phyloP scores from a whole-genome alignment of 495 filamentous ascomycete genomes.

The Lasiosphaeria hispida region DNA sequence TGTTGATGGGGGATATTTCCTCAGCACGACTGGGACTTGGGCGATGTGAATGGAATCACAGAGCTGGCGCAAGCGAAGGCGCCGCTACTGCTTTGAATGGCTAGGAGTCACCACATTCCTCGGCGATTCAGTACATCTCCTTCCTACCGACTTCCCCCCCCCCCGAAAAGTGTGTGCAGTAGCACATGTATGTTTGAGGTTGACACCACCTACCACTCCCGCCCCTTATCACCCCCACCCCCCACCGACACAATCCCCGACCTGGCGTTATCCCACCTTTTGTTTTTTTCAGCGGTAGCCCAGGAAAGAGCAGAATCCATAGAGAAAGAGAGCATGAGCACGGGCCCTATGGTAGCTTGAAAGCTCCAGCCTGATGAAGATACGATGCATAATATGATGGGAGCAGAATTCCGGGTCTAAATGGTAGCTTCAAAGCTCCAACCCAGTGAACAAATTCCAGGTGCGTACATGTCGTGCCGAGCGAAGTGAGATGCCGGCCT shows the following conservation, averaged over 20 bases:
- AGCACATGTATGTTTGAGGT: conserved; percentile 25
- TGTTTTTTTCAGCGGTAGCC: conserved; percentile 33
- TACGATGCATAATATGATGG: conserved; percentile 14
- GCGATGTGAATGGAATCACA: too few species aligned
- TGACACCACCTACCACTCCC: conserved; percentile 13
- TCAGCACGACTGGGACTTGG: too few species aligned
- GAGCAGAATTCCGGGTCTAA: conserved; percentile 32
- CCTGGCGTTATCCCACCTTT: conserved; percentile 40
- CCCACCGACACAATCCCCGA: conserved; percentile 26
- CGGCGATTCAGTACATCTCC: not conserved
- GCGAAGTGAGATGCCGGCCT: conserved; percentile 6
- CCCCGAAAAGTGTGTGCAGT: conserved; percentile 16
- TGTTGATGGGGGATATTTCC: not conserved
- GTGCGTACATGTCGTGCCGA: conserved; percentile 13
- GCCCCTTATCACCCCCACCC: conserved; percentile 12
- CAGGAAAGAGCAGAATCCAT: conserved; percentile 24
- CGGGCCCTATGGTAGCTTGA: conserved; percentile 51
- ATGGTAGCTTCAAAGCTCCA: conserved; percentile 55
- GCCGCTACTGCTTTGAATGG: too few species aligned
- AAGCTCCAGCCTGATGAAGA: conserved; percentile 47
- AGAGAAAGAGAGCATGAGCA: conserved; percentile 21
- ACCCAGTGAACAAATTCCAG: conserved; percentile 30
- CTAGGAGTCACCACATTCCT: too few species aligned
- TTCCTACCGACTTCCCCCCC: conserved; percentile 5
- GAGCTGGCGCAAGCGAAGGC: too few species aligned